These are phyloP conservation scores for Asterella californica DNA, from an alignment of 225 moss, liverwort and hornwort genomes.

Conservation along the genomic window DNA sequence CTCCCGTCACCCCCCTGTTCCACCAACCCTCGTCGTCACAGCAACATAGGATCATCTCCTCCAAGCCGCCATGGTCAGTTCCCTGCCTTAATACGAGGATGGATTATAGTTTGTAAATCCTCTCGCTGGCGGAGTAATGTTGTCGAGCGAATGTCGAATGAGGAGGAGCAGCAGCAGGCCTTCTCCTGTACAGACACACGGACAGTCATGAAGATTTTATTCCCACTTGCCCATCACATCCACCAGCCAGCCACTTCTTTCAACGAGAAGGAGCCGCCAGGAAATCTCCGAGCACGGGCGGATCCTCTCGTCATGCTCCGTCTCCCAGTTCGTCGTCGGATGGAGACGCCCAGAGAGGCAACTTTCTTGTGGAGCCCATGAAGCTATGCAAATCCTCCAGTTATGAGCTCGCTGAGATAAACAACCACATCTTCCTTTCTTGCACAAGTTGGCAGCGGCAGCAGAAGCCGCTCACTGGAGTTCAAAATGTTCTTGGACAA, in stretches of 20 bases:
- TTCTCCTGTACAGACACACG: neutral
- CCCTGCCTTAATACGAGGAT: neutral
- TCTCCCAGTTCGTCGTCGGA: neutral
- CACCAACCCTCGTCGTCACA: neutral
- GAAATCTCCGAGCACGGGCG: neutral
- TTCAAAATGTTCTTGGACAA: too few relatives aligned
- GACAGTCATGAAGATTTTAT: neutral
- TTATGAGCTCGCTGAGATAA: too few relatives aligned
- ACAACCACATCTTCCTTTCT: too few relatives aligned
- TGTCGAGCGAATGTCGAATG: neutral
- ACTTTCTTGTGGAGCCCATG: neutral
- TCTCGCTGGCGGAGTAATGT: neutral
- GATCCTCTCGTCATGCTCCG: constrained; percentile 2
- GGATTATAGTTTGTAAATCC: neutral
- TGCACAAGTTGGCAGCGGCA: too few relatives aligned
- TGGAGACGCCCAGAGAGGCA: neutral
- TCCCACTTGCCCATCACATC: neutral
- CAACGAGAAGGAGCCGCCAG: constrained; percentile 1
- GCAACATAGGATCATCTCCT: neutral
- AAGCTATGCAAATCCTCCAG: neutral
- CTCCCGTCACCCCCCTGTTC: neutral
- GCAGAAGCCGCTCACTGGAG: too few relatives aligned
- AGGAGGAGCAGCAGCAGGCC: neutral
- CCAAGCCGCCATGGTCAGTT: neutral
- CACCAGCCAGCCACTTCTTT: neutral